phyloP scores from a whole-genome alignment of 2,329 filamentous ascomycete genomes.

The Teratosphaeria zuluensis region DNA sequence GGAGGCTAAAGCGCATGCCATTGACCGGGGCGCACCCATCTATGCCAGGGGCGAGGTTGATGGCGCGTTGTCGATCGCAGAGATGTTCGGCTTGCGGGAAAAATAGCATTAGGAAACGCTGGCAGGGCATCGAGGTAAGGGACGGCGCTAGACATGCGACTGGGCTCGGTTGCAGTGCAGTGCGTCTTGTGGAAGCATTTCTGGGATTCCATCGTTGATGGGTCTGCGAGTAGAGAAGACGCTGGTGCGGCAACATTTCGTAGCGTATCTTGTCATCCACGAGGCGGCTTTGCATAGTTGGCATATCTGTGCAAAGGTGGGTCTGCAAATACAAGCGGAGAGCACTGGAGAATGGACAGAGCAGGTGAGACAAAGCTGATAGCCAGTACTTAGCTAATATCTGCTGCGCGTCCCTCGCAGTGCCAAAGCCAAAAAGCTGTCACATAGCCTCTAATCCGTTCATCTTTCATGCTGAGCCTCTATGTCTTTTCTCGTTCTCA shows the following conservation, averaged over 20 bases:
- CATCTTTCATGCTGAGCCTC: neutral
- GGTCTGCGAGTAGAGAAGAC: too few relatives aligned
- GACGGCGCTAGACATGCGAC: neutral
- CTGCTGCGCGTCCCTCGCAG: too few relatives aligned
- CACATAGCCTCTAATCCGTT: neutral
- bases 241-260: too few relatives aligned
- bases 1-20: neutral
- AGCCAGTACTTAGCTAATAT: neutral
- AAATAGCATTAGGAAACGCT: neutral
- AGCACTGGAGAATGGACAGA: neutral
- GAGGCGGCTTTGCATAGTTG: neutral
- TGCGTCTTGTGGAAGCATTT: neutral
- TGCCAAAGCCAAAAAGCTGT: too few relatives aligned
- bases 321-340: neutral
- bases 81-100: neutral
- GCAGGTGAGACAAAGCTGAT: neutral
- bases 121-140: neutral
- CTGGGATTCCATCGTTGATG: too few relatives aligned
- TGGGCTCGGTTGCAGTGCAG: neutral
- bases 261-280: too few relatives aligned
- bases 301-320: neutral
- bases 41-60: neutral
- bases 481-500: neutral
- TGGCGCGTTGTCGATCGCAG: neutral
- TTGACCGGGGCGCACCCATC: neutral